phyloP scores from a whole-genome alignment of 495 filamentous ascomycete species.

The Aspergillus taichungensis region DNA sequence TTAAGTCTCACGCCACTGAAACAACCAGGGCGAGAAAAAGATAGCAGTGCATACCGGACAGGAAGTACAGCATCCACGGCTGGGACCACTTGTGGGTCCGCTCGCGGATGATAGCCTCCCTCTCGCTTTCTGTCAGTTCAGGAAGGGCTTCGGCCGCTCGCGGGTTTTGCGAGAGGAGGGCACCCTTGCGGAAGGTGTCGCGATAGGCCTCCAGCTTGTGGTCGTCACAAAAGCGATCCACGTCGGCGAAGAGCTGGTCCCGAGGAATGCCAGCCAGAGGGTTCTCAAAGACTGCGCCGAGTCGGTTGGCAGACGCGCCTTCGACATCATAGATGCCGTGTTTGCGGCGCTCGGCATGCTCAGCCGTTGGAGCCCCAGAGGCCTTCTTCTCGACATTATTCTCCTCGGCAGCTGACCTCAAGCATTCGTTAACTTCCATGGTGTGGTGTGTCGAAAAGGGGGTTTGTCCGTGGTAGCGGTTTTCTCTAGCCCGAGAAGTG shows the following conservation, averaged over 20 bases:
- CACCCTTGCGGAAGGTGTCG: constrained; percentile 43
- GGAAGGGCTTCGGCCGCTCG: constrained; percentile 26
- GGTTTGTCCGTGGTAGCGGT: no score
- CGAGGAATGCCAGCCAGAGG: constrained; percentile 42
- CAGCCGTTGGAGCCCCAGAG: neutral
- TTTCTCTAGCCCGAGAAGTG: no score
- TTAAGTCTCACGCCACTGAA: constrained; percentile 14
- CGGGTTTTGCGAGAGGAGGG: constrained; percentile 45
- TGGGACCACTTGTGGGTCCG: constrained; percentile 48
- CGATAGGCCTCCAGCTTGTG: constrained; percentile 35
- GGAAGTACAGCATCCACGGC: constrained; percentile 47
- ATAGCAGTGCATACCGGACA: constrained; percentile 34
- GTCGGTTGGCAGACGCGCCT: constrained; percentile 7
- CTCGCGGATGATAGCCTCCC: constrained; percentile 34
- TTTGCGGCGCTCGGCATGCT: constrained; percentile 5
- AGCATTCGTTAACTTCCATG: no score
- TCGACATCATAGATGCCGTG: constrained; percentile 16
- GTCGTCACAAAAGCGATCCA: constrained; percentile 40
- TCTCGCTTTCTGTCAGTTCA: constrained; percentile 40
- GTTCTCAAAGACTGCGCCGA: constrained; percentile 37
- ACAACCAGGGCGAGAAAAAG: neutral
- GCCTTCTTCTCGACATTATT: no score
- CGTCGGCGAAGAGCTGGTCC: constrained; percentile 38
- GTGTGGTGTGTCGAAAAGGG: no score
- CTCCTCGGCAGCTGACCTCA: no score